Conservation (phyloP, 768 basidiomycete genomes). For the Boletus edulis region DNA sequence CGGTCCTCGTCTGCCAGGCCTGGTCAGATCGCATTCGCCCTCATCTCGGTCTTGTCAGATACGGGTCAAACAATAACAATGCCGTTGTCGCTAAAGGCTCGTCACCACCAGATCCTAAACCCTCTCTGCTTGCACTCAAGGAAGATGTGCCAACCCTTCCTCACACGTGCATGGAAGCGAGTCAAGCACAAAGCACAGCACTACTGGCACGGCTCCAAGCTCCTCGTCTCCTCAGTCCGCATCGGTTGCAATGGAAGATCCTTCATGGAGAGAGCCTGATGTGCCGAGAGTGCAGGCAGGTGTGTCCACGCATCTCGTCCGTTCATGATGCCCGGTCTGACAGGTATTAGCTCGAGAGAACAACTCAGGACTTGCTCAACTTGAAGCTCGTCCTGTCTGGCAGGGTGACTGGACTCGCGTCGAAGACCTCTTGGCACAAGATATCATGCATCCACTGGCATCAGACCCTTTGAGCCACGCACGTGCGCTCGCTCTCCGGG, state of each 20-base stretch:
- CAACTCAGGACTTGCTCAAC: slow-evolving; percentile 86
- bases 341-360: no score
- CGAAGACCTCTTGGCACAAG: no score
- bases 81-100: slow-evolving; percentile 16
- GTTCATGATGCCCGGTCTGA: slow-evolving; percentile 1
- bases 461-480: no score
- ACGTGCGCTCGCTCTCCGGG: no score
- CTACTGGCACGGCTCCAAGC: slow-evolving; percentile 96
- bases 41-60: slow-evolving; percentile 1
- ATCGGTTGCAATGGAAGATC: slow-evolving; percentile 93
- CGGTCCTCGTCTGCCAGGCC: no score
- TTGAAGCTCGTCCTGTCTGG: slow-evolving; percentile 91
- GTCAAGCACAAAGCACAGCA: slow-evolving; percentile 95
- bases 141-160: slow-evolving; percentile 41
- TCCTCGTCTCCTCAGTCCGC: slow-evolving; percentile 90
- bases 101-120: slow-evolving; percentile 39
- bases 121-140: slow-evolving; percentile 46
- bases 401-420: no score
- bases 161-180: slow-evolving; percentile 78
- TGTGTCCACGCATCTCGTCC: slow-evolving; percentile 27
- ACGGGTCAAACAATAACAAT: slow-evolving; percentile 6
- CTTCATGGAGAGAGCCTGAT: slow-evolving; percentile 90
- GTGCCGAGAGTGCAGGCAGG: slow-evolving; percentile 91
- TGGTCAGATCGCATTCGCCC: no score
- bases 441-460: no score